These are phyloP conservation scores for Noccaea caerulescens DNA, from an alignment of 345 rosid species.

Conservation along the genomic window DNA sequence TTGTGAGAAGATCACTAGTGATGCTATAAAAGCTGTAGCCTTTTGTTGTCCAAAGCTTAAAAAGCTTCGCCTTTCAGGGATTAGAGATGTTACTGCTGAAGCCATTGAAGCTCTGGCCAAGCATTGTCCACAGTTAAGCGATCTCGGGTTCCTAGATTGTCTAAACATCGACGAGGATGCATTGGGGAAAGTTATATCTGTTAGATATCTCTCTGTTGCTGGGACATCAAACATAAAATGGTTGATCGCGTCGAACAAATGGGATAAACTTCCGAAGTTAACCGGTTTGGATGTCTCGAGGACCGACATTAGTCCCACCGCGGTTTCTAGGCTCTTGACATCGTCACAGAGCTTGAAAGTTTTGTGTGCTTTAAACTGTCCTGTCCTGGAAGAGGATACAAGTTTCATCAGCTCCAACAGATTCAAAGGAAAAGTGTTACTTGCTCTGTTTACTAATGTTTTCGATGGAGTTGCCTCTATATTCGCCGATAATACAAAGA, in stretches of 20 bases:
- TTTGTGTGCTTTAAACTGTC: constrained; percentile 76
- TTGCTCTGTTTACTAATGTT: constrained; percentile 59
- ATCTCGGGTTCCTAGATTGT: constrained; percentile 78
- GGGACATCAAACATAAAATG: constrained; percentile 84
- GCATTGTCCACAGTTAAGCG: constrained; percentile 64
- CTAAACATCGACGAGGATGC: constrained; percentile 68
- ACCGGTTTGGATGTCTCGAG: constrained; percentile 78
- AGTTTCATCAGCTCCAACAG: constrained; percentile 51
- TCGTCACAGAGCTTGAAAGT: constrained; percentile 72
- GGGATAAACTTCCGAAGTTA: constrained; percentile 75
- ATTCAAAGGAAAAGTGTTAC: constrained; percentile 64
- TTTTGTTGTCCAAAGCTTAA: constrained; percentile 71
- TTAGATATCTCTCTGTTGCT: constrained; percentile 71
- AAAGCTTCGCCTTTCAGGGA: constrained; percentile 77
- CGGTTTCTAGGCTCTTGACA: constrained; percentile 66
- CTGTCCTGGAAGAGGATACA: constrained; percentile 61
- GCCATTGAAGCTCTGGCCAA: constrained; percentile 73
- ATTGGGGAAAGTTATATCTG: constrained; percentile 58
- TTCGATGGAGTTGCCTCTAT: constrained; percentile 62
- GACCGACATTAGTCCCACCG: constrained; percentile 65
- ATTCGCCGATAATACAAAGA: constrained; percentile 57
- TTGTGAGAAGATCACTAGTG: constrained; percentile 80
- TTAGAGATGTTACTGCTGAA: constrained; percentile 69
- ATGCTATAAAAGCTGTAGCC: constrained; percentile 70
- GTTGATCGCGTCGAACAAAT: constrained; percentile 59